phyloP scores from a whole-genome alignment of 2,329 filamentous ascomycete genomes.

The Xylaria sp. region DNA sequence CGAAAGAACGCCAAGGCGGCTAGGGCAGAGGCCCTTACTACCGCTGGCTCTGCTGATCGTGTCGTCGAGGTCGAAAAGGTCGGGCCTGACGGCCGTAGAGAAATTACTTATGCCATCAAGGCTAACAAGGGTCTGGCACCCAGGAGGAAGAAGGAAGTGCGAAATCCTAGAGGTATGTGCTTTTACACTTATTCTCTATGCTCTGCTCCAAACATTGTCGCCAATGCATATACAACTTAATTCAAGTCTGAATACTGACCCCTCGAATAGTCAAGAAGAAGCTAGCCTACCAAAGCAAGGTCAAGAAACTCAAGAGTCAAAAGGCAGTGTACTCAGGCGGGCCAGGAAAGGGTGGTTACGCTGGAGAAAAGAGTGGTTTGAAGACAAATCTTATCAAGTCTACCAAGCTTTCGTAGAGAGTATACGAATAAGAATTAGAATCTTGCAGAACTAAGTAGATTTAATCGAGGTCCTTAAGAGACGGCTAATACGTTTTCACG shows the following conservation, averaged over 20 bases:
- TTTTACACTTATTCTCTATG: constrained; percentile 1
- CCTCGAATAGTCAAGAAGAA: constrained; percentile 77
- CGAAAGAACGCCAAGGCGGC: constrained; percentile 79
- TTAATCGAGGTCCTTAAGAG: background rate
- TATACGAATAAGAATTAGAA: background rate
- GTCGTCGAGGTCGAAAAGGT: constrained; percentile 75
- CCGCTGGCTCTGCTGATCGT: constrained; percentile 72
- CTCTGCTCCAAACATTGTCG: background rate
- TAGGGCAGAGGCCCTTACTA: constrained; percentile 65
- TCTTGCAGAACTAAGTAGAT: background rate
- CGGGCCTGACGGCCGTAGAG: constrained; percentile 86
- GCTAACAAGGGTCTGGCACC: constrained; percentile 98
- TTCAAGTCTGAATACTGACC: constrained; percentile 12
- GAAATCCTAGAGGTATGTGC: constrained; percentile 78
- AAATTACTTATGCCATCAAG: constrained; percentile 91
- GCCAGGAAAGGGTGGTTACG: constrained; percentile 85
- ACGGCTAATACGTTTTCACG: background rate
- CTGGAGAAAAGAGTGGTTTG: constrained; percentile 93
- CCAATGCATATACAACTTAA: background rate
- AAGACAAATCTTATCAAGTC: constrained; percentile 94
- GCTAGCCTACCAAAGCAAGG: constrained; percentile 94
- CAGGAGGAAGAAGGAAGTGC: constrained; percentile 89
- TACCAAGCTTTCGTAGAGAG: constrained; percentile 72
- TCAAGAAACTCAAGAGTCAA: constrained; percentile 94
- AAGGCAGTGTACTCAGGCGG: constrained; percentile 88